These are phyloP conservation scores for Solanum paucissectum DNA, from an alignment of 257 asterid species.

Conservation along the genomic window DNA sequence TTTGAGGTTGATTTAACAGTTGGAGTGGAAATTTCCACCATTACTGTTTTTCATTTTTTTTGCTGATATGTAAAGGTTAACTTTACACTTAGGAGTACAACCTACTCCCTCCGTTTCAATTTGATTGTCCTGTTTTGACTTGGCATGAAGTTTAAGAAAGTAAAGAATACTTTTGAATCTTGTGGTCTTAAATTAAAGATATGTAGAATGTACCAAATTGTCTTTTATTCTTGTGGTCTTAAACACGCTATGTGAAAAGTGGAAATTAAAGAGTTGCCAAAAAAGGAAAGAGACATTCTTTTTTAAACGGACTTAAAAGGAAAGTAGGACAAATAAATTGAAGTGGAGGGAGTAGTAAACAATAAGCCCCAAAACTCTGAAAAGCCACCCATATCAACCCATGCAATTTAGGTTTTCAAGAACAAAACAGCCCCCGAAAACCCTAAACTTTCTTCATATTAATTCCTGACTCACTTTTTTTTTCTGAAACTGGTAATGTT, in stretches of 20 bases:
- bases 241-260: neutral
- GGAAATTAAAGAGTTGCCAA: neutral
- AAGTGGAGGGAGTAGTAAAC: neutral
- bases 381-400: neutral
- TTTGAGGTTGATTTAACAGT: neutral
- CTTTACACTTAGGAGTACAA: neutral
- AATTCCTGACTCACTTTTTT: neutral
- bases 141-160: neutral
- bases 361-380: neutral
- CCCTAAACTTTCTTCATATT: neutral
- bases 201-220: neutral
- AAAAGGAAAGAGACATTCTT: neutral
- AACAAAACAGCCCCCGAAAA: neutral
- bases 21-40: neutral
- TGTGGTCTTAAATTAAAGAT: neutral
- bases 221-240: neutral
- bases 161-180: neutral
- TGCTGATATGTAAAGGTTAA: neutral
- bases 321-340: neutral
- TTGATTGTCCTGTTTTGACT: neutral
- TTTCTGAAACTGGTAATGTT: neutral
- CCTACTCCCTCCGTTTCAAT: neutral
- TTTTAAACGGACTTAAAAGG: neutral
- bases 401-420: neutral
- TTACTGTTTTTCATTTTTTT: neutral